Evolutionary conservation across 2,329 filamentous ascomycete genomes (phyloP), one percentile per base, ranked within the genome.

Genomic region (Tolypocladium inflatum): DNA sequence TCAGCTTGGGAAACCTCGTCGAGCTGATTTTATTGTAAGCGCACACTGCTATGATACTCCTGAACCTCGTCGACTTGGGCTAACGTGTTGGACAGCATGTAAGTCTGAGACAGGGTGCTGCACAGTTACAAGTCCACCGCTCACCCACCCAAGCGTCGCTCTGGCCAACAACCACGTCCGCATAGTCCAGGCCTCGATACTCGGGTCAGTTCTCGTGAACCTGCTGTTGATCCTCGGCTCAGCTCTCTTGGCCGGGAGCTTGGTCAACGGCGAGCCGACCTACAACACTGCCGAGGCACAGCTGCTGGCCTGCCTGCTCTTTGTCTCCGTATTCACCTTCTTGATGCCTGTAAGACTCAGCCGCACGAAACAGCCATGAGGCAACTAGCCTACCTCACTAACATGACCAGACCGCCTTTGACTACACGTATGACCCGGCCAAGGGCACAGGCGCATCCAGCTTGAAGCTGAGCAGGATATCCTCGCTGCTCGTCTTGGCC

Each of bases 181-280:
- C 35, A 87, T 91, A 59, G 88, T 91, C 21, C 87, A 91, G 69
- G 88, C 88, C 8, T 90, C 88, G 0, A 76, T 91, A 45, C 76
- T 91, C 19, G 89, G 88, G 23, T 91, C 88, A 1, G 89, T 91
- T 58, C 75, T 91, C n/a, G 86, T 89, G 57, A 91, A 91, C 65
- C 70, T 91, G 53, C 75, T 91, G 4, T 77, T 90, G 45, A 90
- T 91, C 63, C 76, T 91, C 54, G 88, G 89, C 61, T 90, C 90
- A 81, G 85, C 86, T 41, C 88, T 91, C 63, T 71, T 90, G 2
- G 74, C 88, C 7, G 87, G 87, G 61, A 87, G 86, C 55, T 76
- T 90, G 41, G 81, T 84, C 55, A 88, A 82, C 67, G 80, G 83
- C 64, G 87, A 90, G 69, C 85, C 88, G 66, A 72, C 74, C 13